Conservation (phyloP, 179 eudicot genomes). For the Spergularia azorica region DNA sequence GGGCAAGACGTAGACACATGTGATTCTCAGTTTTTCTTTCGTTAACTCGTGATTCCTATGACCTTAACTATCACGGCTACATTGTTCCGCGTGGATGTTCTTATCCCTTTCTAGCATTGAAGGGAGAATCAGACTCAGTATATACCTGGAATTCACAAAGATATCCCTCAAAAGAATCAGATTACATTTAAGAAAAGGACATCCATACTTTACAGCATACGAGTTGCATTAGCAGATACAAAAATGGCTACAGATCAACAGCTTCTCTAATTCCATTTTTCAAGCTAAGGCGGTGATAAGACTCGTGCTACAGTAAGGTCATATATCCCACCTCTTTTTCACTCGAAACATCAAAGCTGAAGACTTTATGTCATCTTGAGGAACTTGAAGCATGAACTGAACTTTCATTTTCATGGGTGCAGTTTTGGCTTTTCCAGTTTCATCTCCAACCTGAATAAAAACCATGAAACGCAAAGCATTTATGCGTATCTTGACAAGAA, state of each 20-base stretch:
- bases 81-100: neutral
- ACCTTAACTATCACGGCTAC: too few relatives aligned
- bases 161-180: conserved; percentile 3
- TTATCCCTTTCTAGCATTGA: neutral
- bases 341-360: conserved; percentile 87
- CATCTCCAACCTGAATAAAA: conserved; percentile 78
- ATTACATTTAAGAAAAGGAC: neutral
- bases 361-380: conserved; percentile 79
- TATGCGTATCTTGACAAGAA: neutral
- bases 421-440: conserved; percentile 72
- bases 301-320: conserved; percentile 14
- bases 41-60: too few relatives aligned
- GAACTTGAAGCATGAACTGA: conserved; percentile 97
- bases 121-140: neutral
- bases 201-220: neutral
- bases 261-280: conserved; percentile 19
- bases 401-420: conserved; percentile 90
- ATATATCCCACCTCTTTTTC: conserved; percentile 95
- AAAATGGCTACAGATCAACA: conserved; percentile 18
- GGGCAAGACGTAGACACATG: too few relatives aligned
- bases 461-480: neutral
- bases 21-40: too few relatives aligned
- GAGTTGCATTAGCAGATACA: conserved; percentile 13
- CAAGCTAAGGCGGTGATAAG: neutral
- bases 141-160: neutral